A percentile compares a stretch with the other conserved stretches of the same genome.
phyloP scores from a whole-genome alignment of 768 basidiomycete genomes.

The Leccinellum albellum region DNA sequence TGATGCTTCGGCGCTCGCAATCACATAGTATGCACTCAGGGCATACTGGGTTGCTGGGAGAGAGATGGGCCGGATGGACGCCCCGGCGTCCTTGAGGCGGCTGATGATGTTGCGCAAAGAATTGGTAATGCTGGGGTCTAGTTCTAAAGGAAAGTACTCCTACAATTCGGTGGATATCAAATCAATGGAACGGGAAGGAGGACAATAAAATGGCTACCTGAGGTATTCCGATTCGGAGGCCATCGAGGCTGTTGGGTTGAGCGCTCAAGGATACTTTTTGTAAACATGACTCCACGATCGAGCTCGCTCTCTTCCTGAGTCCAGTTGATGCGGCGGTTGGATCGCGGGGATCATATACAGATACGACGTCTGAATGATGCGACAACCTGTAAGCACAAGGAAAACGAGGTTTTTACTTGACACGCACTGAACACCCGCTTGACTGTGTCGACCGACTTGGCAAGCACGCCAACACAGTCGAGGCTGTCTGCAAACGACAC shows the following conservation, averaged over 20 bases:
- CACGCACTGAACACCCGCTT: slow-evolving; percentile 57
- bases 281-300: slow-evolving; percentile 16
- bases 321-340: slow-evolving; percentile 61
- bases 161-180: slow-evolving; percentile 10
- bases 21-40: slow-evolving; percentile 92
- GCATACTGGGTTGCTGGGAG: slow-evolving; percentile 69
- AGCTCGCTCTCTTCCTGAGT: slow-evolving; percentile 36
- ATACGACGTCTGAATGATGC: slow-evolving; percentile 29
- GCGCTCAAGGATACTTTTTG: neutral
- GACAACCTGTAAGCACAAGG: neutral
- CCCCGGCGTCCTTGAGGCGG: slow-evolving; percentile 49
- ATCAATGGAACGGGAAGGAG: neutral
- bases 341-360: slow-evolving; percentile 60
- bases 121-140: slow-evolving; percentile 43
- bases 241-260: slow-evolving; percentile 33
- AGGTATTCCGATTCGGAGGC: slow-evolving; percentile 73
- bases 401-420: neutral
- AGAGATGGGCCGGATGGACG: slow-evolving; percentile 65
- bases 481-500: slow-evolving; percentile 93
- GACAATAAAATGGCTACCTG: slow-evolving; percentile 40
- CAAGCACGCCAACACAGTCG: slow-evolving; percentile 89
- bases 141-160: slow-evolving; percentile 81
- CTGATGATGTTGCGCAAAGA: slow-evolving; percentile 46
- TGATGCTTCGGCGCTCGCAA: slow-evolving; percentile 90
- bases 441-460: slow-evolving; percentile 46